These are phyloP conservation scores for Starmerella etchellsii DNA, from an alignment of 805 yeast genomes.

Conservation along the genomic window DNA sequence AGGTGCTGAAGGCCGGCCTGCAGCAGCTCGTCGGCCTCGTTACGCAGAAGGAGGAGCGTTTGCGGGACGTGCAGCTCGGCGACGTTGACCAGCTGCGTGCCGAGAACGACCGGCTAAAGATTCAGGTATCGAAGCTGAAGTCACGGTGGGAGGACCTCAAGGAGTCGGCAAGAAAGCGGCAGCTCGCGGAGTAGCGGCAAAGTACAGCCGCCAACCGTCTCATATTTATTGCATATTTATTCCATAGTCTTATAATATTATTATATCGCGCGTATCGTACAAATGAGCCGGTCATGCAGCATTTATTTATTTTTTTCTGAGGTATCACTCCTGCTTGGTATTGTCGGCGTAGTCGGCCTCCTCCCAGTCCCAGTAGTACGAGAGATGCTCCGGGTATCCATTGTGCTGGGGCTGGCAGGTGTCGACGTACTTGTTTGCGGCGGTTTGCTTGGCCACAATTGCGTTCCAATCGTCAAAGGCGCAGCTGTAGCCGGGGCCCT, in stretches of 20 bases:
- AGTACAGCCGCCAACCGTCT: too few species aligned
- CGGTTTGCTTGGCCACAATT: conserved; percentile 11
- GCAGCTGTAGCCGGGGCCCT: conserved; percentile 43
- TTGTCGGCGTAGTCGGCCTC: too few species aligned
- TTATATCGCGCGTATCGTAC: too few species aligned
- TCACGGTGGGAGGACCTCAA: conserved; percentile 56
- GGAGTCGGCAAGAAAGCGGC: conserved; percentile 46
- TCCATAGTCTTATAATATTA: too few species aligned
- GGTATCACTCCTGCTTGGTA: too few species aligned
- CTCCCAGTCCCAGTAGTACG: conserved; percentile 24
- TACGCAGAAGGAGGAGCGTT: conserved; percentile 30
- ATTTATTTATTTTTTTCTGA: too few species aligned
- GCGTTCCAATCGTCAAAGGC: conserved; percentile 23
- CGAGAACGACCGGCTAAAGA: conserved; percentile 22
- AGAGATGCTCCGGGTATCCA: conserved; percentile 17
- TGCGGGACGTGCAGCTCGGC: conserved; percentile 31
- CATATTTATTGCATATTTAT: too few species aligned
- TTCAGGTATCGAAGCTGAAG: conserved; percentile 39
- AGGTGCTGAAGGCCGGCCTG: conserved; percentile 23
- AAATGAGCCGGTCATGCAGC: too few species aligned
- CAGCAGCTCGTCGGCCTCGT: conserved; percentile 30
- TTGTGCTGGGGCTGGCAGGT: conserved; percentile 13
- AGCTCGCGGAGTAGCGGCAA: too few species aligned
- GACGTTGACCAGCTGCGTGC: conserved; percentile 21
- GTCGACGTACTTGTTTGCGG: conserved; percentile 7